phyloP scores from a whole-genome alignment of 805 yeast genomes.

The Zygosaccharomyces rouxii region DNA sequence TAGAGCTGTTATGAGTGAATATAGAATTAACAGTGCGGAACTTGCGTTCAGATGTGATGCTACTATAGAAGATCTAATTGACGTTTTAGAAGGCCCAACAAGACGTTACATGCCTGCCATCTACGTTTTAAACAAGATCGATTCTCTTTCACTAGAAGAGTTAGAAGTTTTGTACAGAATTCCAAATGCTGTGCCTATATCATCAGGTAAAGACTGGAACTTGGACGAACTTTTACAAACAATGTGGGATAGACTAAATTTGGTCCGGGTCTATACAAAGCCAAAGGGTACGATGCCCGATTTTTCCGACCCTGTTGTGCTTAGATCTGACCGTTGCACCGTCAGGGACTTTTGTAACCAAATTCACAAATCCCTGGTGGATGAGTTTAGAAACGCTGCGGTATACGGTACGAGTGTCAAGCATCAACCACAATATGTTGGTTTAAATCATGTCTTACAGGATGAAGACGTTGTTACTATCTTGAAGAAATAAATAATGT shows the following conservation, averaged over 20 bases:
- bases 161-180: slow-evolving; percentile 84
- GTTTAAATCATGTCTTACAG: slow-evolving; percentile 72
- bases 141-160: slow-evolving; percentile 90
- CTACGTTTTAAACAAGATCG: slow-evolving; percentile 92
- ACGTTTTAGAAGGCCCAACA: slow-evolving; percentile 82
- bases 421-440: slow-evolving; percentile 97
- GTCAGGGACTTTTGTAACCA: slow-evolving; percentile 96
- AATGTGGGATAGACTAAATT: slow-evolving; percentile 91
- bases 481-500: slow-evolving; percentile 53
- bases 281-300: slow-evolving; percentile 95
- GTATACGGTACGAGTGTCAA: slow-evolving; percentile 93
- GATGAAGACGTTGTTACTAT: slow-evolving; percentile 98
- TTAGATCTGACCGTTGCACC: slow-evolving; percentile 73
- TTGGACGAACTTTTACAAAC: slow-evolving; percentile 87
- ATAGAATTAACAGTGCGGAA: slow-evolving; percentile 92
- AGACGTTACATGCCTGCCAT: slow-evolving; percentile 94
- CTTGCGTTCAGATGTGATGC: slow-evolving; percentile 97
- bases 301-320: slow-evolving; percentile 89
- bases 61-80: slow-evolving; percentile 93
- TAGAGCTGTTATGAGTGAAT: slow-evolving; percentile 93
- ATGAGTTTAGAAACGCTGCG: slow-evolving; percentile 86
- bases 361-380: slow-evolving; percentile 90
- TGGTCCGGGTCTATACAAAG: slow-evolving; percentile 94
- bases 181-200: slow-evolving; percentile 96
- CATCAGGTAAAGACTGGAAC: slow-evolving; percentile 96